Percentiles rank a stretch among this genome's conserved stretches.
Evolutionary conservation across 352 stramenopile genomes (phyloP).

Genomic region (Phytophthora uliginosa): DNA sequence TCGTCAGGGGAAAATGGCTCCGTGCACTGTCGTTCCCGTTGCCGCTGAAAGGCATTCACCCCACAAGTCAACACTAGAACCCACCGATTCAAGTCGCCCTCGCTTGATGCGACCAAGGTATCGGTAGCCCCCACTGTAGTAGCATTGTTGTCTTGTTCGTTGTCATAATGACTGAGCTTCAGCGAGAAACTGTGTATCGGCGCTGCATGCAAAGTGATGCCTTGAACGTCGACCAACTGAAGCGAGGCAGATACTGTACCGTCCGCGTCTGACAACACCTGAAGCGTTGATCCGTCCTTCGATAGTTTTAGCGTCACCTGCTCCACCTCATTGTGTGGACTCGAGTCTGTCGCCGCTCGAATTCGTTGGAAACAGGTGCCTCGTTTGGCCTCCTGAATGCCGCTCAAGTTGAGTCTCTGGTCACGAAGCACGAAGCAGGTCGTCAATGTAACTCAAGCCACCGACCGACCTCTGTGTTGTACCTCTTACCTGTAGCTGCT

Average conservation of each 20-base stretch:
- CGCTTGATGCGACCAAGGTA: conserved; percentile 10
- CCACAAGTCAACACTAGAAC: conserved; percentile 50
- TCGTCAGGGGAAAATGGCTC: neutral
- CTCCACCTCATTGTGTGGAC: neutral
- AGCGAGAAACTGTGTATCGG: conserved; percentile 29
- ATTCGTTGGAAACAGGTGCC: conserved; percentile 32
- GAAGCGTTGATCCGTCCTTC: conserved; percentile 29
- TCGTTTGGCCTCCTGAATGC: conserved; percentile 44
- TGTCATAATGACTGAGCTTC: neutral
- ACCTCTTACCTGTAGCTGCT: conserved; percentile 35
- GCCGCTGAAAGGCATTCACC: conserved; percentile 49
- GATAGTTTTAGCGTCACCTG: conserved; percentile 15
- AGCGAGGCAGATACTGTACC: neutral
- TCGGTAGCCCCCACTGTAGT: neutral
- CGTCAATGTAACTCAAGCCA: neutral
- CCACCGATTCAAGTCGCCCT: conserved; percentile 39
- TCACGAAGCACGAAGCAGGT: neutral
- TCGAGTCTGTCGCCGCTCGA: neutral
- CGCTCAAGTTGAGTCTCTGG: conserved; percentile 31
- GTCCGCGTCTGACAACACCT: conserved; percentile 1
- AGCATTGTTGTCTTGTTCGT: conserved; percentile 11
- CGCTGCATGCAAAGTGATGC: conserved; percentile 6
- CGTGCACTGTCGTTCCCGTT: conserved; percentile 31
- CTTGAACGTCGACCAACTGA: conserved; percentile 18
- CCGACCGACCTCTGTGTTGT: neutral